phyloP scores from a whole-genome alignment of 345 rosid species.

The Euphorbia lathyris region DNA sequence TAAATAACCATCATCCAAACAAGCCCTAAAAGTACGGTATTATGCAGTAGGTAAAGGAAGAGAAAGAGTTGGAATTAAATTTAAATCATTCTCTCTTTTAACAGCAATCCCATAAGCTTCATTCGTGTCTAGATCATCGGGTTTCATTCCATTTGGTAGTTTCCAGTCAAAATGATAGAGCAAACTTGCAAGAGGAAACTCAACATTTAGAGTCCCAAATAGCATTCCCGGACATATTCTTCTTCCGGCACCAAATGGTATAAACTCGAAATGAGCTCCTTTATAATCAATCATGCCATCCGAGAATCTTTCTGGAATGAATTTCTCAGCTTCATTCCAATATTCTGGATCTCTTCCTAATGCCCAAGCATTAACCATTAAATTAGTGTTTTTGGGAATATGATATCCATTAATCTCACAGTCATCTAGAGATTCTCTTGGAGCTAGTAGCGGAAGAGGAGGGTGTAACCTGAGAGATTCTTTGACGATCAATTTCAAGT shows the following conservation, averaged over 20 bases:
- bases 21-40: too few relatives aligned
- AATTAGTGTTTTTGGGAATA: slow-evolving; percentile 3
- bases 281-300: slow-evolving; percentile 17
- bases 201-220: slow-evolving; percentile 15
- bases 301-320: slow-evolving; percentile 18
- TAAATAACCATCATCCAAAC: too few relatives aligned
- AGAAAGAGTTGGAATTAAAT: slow-evolving; percentile 10
- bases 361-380: slow-evolving; percentile 6
- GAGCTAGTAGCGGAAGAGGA: slow-evolving; percentile 3
- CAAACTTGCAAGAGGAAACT: slow-evolving; percentile 13
- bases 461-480: slow-evolving; percentile 11
- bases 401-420: slow-evolving; percentile 17
- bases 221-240: slow-evolving; percentile 27
- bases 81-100: slow-evolving; percentile 10
- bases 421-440: slow-evolving; percentile 10
- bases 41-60: neutral
- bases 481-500: slow-evolving; percentile 3
- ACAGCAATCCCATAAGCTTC: slow-evolving; percentile 14
- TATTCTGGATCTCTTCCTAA: slow-evolving; percentile 14
- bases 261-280: slow-evolving; percentile 18
- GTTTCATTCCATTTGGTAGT: slow-evolving; percentile 12
- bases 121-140: slow-evolving; percentile 12
- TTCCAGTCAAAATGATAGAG: slow-evolving; percentile 34
- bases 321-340: slow-evolving; percentile 17
- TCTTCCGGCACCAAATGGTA: slow-evolving; percentile 33